Evolutionary conservation across 2,329 filamentous ascomycete species (phyloP).

Genomic region (Curvularia spicifera): DNA sequence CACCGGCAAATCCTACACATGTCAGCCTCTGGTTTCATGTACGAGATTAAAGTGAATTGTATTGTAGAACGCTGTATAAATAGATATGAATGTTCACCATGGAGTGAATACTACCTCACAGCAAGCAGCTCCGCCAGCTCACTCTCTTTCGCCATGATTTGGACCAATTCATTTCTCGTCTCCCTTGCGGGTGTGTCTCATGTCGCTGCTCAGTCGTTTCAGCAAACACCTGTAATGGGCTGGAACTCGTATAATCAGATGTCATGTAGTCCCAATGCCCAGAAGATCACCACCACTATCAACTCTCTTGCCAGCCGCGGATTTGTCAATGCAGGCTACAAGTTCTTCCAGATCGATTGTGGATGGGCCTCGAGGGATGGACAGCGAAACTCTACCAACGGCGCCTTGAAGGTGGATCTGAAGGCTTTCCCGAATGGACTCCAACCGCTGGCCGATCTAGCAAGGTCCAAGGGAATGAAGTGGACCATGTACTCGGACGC

Average conservation of each 20-base stretch:
- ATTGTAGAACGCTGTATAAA: conserved; percentile 2
- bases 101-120: not conserved
- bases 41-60: not conserved
- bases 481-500: conserved; percentile 35
- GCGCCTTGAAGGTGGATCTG: conserved; percentile 22
- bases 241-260: conserved; percentile 32
- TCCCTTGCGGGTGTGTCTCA: conserved; percentile 19
- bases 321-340: conserved; percentile 28
- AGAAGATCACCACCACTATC: conserved; percentile 26
- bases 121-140: not conserved
- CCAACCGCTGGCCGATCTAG: conserved; percentile 26
- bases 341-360: conserved; percentile 29
- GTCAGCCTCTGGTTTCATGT: not conserved
- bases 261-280: conserved; percentile 24
- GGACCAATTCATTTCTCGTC: conserved; percentile 11
- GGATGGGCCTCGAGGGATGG: conserved; percentile 28
- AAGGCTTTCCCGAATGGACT: conserved; percentile 25
- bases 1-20: conserved; percentile 12
- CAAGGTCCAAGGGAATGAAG: conserved; percentile 32
- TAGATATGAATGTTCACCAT: not conserved
- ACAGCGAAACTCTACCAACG: conserved; percentile 25
- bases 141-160: conserved; percentile 5
- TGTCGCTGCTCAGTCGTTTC: conserved; percentile 24
- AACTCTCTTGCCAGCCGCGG: conserved; percentile 26
- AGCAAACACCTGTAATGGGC: conserved; percentile 26